Evolutionary conservation across 331 rosid genomes (phyloP).

Genomic region (Arachis monticola): DNA sequence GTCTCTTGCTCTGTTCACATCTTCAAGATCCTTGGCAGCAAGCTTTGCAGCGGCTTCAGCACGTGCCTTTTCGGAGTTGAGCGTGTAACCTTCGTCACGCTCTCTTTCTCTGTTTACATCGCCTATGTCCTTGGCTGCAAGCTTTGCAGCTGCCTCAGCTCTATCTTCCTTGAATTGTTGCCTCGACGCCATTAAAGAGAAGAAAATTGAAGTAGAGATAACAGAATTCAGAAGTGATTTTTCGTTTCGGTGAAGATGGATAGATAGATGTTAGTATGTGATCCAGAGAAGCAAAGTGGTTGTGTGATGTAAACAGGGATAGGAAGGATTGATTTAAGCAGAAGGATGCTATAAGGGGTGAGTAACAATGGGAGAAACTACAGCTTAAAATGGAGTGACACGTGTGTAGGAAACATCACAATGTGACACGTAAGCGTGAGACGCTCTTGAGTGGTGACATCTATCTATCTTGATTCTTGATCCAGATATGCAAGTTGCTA

Average conservation of each 20-base stretch:
- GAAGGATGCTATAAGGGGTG: not conserved
- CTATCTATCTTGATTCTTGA: not conserved
- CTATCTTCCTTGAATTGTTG: constrained; percentile 59
- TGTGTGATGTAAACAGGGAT: constrained; percentile 1
- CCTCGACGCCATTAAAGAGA: constrained; percentile 58
- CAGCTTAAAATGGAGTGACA: not conserved
- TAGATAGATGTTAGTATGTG: not conserved
- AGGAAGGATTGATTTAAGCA: not conserved
- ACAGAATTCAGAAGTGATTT: not conserved
- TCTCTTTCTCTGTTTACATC: constrained; percentile 54
- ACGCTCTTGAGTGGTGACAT: constrained; percentile 26
- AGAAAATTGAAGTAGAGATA: not conserved
- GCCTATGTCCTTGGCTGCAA: constrained; percentile 60
- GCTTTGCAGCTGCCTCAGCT: constrained; percentile 74
- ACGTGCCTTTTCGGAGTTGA: constrained; percentile 46
- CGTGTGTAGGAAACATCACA: not conserved
- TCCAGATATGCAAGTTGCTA: not conserved
- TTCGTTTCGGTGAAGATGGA: constrained; percentile 1
- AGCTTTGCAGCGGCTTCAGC: constrained; percentile 73
- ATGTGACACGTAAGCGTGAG: constrained; percentile 33
- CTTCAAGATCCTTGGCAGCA: constrained; percentile 64
- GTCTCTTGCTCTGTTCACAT: constrained; percentile 47
- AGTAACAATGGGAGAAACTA: constrained; percentile 42
- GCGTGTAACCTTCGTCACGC: constrained; percentile 5
- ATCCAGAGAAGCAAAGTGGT: not conserved